Conservation (phyloP, 768 basidiomycete genomes). For the Pholiota conissans region DNA sequence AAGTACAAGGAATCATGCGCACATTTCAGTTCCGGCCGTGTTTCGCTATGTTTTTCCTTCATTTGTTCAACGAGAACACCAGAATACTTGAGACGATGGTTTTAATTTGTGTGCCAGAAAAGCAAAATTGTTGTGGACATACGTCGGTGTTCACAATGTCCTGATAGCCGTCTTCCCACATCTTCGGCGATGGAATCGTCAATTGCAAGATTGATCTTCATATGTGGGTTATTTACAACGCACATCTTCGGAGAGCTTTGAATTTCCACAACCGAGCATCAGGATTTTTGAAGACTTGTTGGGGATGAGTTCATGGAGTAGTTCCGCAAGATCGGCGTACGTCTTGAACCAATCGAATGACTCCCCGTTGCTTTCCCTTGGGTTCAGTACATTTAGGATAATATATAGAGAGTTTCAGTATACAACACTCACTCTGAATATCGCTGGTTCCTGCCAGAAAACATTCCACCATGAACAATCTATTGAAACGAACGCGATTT, state of each 20-base stretch:
- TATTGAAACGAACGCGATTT: background rate
- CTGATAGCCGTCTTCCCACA: conserved; percentile 86
- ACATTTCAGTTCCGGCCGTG: conserved; percentile 75
- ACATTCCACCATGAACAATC: conserved; percentile 1
- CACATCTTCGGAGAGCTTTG: conserved; percentile 77
- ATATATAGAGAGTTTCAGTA: background rate
- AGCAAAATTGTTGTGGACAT: conserved; percentile 18
- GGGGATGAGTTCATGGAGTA: conserved; percentile 64
- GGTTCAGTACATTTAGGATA: conserved; percentile 1
- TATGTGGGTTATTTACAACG: conserved; percentile 14
- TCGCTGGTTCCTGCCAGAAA: conserved; percentile 57
- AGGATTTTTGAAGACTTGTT: conserved; percentile 60
- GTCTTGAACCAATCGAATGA: conserved; percentile 89
- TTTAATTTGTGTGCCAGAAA: background rate
- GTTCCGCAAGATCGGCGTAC: conserved; percentile 66
- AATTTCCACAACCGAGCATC: conserved; percentile 87
- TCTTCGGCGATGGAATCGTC: conserved; percentile 37
- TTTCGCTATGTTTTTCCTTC: conserved; percentile 48
- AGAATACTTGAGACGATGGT: conserved; percentile 57
- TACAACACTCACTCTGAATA: conserved; percentile 54
- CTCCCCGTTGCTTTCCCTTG: conserved; percentile 57
- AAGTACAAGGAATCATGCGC: conserved; percentile 18
- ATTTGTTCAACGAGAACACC: conserved; percentile 73
- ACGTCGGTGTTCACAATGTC: conserved; percentile 83
- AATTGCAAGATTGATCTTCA: background rate